These are phyloP conservation scores for Metarhizium sp. DNA, from an alignment of 2,329 filamentous ascomycete species.

Conservation along the genomic window DNA sequence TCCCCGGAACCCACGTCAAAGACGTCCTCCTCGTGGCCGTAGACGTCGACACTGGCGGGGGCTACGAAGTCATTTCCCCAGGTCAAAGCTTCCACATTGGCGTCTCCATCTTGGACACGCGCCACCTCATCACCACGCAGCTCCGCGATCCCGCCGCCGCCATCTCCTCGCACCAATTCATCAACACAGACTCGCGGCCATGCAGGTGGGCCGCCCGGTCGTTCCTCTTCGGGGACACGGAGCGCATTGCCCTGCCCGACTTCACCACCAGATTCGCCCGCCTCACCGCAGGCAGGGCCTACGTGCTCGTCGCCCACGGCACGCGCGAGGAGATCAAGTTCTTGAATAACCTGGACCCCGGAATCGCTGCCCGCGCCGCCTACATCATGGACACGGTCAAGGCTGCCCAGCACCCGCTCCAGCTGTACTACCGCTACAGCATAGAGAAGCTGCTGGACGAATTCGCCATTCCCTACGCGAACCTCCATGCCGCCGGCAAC, in stretches of 20 bases:
- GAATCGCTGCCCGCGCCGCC: conserved; percentile 1
- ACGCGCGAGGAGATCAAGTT: conserved; percentile 7
- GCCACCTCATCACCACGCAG: conserved; percentile 1
- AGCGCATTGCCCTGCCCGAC: not conserved
- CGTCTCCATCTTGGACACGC: conserved; percentile 11
- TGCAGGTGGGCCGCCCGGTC: conserved; percentile 6
- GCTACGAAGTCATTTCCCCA: conserved; percentile 8
- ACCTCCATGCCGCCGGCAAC: conserved; percentile 15
- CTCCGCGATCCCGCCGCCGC: not conserved
- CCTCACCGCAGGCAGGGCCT: conserved; percentile 7
- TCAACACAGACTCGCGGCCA: conserved; percentile 3
- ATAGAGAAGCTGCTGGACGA: conserved; percentile 14
- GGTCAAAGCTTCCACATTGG: conserved; percentile 10
- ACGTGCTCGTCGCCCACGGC: conserved; percentile 10
- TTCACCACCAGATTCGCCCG: conserved; percentile 2
- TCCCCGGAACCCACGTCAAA: conserved; percentile 7
- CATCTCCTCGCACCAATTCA: conserved; percentile 11
- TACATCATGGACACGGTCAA: conserved; percentile 19
- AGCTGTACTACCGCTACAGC: conserved; percentile 15
- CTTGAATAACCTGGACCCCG: conserved; percentile 9
- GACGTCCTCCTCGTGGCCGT: conserved; percentile 9
- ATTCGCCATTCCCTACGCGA: conserved; percentile 8
- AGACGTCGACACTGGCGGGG: conserved; percentile 7
- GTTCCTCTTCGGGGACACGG: conserved; percentile 9
- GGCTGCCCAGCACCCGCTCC: conserved; percentile 14